These are phyloP conservation scores for Glutinoglossum americanum DNA, from an alignment of 495 filamentous ascomycete species.

Conservation along the genomic window DNA sequence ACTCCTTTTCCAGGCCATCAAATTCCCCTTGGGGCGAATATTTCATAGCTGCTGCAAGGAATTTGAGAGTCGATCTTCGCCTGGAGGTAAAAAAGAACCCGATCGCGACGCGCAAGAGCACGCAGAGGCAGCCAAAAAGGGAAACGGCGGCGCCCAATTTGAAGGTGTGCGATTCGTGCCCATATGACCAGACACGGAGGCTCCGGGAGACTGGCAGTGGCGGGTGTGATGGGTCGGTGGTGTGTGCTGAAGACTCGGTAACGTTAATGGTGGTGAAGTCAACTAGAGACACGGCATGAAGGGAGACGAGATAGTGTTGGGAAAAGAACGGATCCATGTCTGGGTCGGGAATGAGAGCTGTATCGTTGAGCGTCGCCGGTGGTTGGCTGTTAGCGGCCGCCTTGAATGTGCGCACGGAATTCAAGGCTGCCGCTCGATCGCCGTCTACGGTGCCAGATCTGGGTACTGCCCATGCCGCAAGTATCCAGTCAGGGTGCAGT, in stretches of 20 bases:
- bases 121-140: not conserved
- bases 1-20: slow-evolving; percentile 5
- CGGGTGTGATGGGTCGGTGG: slow-evolving; percentile 6
- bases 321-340: too few species aligned
- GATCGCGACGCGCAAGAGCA: too few species aligned
- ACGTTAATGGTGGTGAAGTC: not conserved
- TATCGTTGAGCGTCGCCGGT: too few species aligned
- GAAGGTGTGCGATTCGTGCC: slow-evolving; percentile 8
- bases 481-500: slow-evolving; percentile 10
- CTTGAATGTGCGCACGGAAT: not conserved
- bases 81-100: too few species aligned
- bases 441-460: slow-evolving; percentile 3
- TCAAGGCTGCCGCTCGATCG: slow-evolving; percentile 4
- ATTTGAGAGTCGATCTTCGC: slow-evolving; percentile 2
- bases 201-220: not conserved
- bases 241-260: not conserved
- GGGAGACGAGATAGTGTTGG: not conserved
- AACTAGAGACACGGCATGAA: slow-evolving; percentile 10
- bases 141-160: slow-evolving; percentile 10
- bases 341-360: too few species aligned
- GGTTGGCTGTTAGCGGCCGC: too few species aligned
- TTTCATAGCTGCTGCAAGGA: slow-evolving; percentile 8
- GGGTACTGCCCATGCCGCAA: slow-evolving; percentile 12
- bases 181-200: slow-evolving; percentile 12
- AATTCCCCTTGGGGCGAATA: slow-evolving; percentile 4